Evolutionary conservation across 225 moss, liverwort and hornwort species (phyloP).

Genomic region (Bryoerythrophyllum caledonicum): DNA sequence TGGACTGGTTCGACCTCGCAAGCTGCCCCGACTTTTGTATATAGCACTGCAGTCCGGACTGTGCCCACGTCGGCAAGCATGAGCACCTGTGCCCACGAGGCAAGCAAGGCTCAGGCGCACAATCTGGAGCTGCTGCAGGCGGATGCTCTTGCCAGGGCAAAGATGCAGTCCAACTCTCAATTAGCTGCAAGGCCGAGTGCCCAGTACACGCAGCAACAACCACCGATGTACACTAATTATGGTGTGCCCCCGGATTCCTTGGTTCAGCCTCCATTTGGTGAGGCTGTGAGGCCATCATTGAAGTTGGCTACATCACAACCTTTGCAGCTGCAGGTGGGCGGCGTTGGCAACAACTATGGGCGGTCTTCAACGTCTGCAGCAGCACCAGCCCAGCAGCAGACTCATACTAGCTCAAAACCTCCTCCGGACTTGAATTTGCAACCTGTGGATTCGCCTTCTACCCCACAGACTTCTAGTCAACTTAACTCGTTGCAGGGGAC

Average conservation of each 20-base stretch:
- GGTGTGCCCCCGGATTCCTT: conserved; percentile 31
- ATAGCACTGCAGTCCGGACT: conserved; percentile 62
- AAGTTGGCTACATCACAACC: conserved; percentile 41
- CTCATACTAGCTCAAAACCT: conserved; percentile 36
- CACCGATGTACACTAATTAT: conserved; percentile 51
- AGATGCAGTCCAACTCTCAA: conserved; percentile 49
- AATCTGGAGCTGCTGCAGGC: conserved; percentile 55
- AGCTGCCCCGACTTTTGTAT: conserved; percentile 62
- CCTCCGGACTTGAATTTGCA: conserved; percentile 67
- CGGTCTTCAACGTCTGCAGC: conserved; percentile 17
- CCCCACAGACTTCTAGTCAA: conserved; percentile 44
- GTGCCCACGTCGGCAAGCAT: conserved; percentile 44
- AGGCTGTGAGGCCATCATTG: conserved; percentile 32
- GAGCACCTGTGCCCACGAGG: conserved; percentile 46
- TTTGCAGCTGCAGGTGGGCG: conserved; percentile 51
- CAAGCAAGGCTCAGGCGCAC: conserved; percentile 54
- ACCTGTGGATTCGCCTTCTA: conserved; percentile 54
- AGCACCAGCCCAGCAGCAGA: conserved; percentile 9
- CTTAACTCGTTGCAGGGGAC: conserved; percentile 40
- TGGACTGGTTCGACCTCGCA: conserved; percentile 56
- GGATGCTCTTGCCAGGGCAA: conserved; percentile 54
- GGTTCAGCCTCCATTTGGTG: conserved; percentile 27
- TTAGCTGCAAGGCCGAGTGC: conserved; percentile 29
- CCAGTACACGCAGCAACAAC: conserved; percentile 52
- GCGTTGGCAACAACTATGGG: conserved; percentile 35